Base-by-base conservation (phyloP, 306 rosid genomes). In the Calophaca sinica region DNA sequence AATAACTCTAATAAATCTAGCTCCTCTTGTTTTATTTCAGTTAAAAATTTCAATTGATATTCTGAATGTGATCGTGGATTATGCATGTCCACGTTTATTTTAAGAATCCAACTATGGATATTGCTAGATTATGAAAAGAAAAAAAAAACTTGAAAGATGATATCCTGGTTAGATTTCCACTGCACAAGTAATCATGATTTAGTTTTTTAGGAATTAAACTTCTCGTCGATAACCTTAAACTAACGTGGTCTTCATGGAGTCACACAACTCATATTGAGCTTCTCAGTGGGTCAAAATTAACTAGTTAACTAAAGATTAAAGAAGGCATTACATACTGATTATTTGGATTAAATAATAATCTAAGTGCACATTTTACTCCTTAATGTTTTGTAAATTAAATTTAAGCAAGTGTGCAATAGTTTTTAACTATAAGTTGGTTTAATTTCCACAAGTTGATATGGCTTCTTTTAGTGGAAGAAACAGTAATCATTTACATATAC, bases 381-480 rank as follows among this genome's bases (percentile, higher is more conserved):
- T 42, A 51, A 5, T 44, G 20, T 2, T 62, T 12, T 50, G 1
- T 36, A 7, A 20, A 11, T 31, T 3, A 32, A 59, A 41, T 38
- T 48, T 55, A 65, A 72, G 45, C n/a, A 53, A 46, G 42, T 20
- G 48, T 65, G 63, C 48, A 72, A 1, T 33, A 31, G 63, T 72
- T 8, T 53, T 3, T 42, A 45, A 39, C 50, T 20, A 20, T 0
- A 20, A 20, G 26, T 20, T 52, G 77, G 72, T 79, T 45, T 65
- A 42, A 6, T 50, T 38, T 79, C 49, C 39, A 80, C 71, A 61
- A 74, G 77, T 61, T 53, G 68, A 75, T 62, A 75, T 58, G 73
- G 39, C 61, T 81, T 61, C 44, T 20, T 32, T n/a, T 69, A 81
- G 77, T 75, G 73, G 81, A 81, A 67, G 61, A 61, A 42, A 53